Conservation (phyloP, 768 basidiomycete genomes). For the Amanita fuliginea region DNA sequence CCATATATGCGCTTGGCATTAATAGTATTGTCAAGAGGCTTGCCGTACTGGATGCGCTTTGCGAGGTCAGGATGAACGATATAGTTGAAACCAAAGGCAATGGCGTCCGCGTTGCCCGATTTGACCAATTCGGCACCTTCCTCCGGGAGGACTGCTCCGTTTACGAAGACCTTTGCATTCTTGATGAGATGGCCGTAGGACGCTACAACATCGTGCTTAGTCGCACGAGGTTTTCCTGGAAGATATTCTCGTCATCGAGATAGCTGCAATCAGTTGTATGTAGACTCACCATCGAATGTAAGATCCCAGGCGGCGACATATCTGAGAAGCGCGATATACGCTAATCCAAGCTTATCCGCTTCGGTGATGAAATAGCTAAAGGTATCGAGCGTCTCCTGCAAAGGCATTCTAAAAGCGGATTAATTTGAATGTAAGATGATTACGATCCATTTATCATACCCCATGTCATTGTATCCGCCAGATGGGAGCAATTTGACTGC, state of each 20-base stretch:
- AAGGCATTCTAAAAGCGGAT: slow-evolving; percentile 23
- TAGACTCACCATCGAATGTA: slow-evolving; percentile 19
- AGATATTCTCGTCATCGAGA: background rate
- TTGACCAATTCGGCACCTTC: slow-evolving; percentile 26
- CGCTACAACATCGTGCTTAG: slow-evolving; percentile 26
- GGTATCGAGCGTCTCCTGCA: slow-evolving; percentile 31
- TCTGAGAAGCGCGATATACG: slow-evolving; percentile 22
- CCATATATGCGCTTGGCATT: slow-evolving; percentile 18
- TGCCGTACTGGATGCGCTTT: slow-evolving; percentile 22
- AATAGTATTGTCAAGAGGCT: slow-evolving; percentile 21
- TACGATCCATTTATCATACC: slow-evolving; percentile 15
- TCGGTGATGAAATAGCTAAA: slow-evolving; percentile 30
- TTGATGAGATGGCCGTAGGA: slow-evolving; percentile 24
- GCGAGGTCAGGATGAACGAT: slow-evolving; percentile 31
- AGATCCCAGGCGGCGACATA: slow-evolving; percentile 15
- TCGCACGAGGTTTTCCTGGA: slow-evolving; percentile 24
- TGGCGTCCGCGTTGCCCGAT: slow-evolving; percentile 23
- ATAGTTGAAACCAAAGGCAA: slow-evolving; percentile 25
- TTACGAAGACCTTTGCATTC: slow-evolving; percentile 27
- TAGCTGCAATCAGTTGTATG: too few relatives aligned
- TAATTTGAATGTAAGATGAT: background rate
- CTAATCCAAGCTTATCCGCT: slow-evolving; percentile 23
- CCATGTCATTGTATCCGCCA: slow-evolving; percentile 35
- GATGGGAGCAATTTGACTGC: slow-evolving; percentile 33
- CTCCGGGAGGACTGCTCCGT: slow-evolving; percentile 23